Evolutionary conservation across 2,329 filamentous ascomycete species (phyloP).

Genomic region (Hypomyces rosellus): DNA sequence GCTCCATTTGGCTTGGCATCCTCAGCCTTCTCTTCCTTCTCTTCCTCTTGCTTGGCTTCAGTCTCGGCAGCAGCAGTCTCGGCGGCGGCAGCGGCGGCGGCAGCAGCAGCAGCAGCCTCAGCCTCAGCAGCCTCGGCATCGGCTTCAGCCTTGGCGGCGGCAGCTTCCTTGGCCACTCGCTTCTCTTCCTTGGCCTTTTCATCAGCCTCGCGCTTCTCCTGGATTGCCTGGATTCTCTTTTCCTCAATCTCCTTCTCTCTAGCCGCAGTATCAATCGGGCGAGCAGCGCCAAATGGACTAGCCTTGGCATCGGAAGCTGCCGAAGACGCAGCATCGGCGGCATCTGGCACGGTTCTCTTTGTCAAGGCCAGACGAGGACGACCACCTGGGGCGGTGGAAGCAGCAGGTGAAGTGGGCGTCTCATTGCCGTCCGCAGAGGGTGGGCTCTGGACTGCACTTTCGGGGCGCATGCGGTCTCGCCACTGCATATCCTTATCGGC

Average conservation of each 20-base stretch:
- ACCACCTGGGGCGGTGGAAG: conserved; percentile 45
- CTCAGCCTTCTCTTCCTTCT: conserved; percentile 26
- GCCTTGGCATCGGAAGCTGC: conserved; percentile 66
- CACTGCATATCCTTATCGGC: conserved; percentile 91
- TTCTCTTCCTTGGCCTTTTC: conserved; percentile 77
- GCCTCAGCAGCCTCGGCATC: conserved; percentile 30
- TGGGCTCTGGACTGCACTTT: conserved; percentile 56
- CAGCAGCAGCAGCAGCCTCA: conserved; percentile 34
- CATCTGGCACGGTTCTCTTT: conserved; percentile 86
- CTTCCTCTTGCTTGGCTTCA: conserved; percentile 21
- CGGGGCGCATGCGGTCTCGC: conserved; percentile 88
- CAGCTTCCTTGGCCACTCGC: conserved; percentile 53
- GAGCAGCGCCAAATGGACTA: conserved; percentile 88
- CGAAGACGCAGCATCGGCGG: conserved; percentile 44
- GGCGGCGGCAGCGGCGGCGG: conserved; percentile 30
- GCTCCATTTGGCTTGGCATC: conserved; percentile 25
- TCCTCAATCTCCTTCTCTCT: conserved; percentile 88
- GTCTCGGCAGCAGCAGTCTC: conserved; percentile 24
- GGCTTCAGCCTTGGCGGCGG: conserved; percentile 41
- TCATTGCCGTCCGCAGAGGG: conserved; percentile 62
- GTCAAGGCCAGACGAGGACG: conserved; percentile 81
- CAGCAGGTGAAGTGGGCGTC: conserved; percentile 67
- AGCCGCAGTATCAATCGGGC: conserved; percentile 87
- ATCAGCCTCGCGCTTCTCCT: conserved; percentile 80
- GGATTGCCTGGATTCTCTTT: conserved; percentile 66